Base-by-base conservation (phyloP, 2,329 filamentous ascomycete species). In the Colletotrichum zoysiae region DNA sequence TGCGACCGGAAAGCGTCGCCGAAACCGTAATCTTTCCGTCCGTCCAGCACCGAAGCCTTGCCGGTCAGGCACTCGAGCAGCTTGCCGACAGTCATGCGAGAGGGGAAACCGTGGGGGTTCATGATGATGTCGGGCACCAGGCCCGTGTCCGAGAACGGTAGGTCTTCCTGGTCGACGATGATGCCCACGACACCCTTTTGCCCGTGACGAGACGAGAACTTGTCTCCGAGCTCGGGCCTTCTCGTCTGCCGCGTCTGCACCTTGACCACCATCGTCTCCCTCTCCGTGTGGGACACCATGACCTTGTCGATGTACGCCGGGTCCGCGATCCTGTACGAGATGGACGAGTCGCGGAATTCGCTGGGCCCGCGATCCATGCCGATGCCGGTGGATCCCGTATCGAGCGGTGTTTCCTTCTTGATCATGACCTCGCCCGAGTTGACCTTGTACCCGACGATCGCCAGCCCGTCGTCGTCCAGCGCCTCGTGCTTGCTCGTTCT, bases 31-130 rank as follows among this genome's bases (percentile, higher is more conserved):
- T 97, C 93, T 73, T 94, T 91, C 9, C 92, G 91, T 5, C 96
- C 96, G 71, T 92, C 89, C 5, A 99, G 82, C 2, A 99, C 91
- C 16, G 95, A 94, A 0, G 96, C 96, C 82, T 99, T 99, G 75
- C 96, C 96, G 0, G 95, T 94, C 20, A 99, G 87, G 56, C 97
- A 93, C 80, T 99, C 96, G 62, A 99, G 89, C 86, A 99, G 93
- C 83, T 99, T 99, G 42, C 96, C 96, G 74, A 99, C 96, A 65
- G 96, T 99, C 96, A 99, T 99, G 82, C 96, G 96, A 42, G 95
- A 98, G 1, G 96, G 96, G 87, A 99, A 99, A 91, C 96, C 96
- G 84, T 99, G 96, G 0, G 97, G 96, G 85, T 99, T 99, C 96
- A 99, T 99, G 89, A 99, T 99, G 76, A 99, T 98, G 82, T 99